A percentile compares a stretch with the other conserved stretches of the same genome.
These are phyloP conservation scores for Infundibulicybe gibba DNA, from an alignment of 768 basidiomycete species.

Conservation along the genomic window DNA sequence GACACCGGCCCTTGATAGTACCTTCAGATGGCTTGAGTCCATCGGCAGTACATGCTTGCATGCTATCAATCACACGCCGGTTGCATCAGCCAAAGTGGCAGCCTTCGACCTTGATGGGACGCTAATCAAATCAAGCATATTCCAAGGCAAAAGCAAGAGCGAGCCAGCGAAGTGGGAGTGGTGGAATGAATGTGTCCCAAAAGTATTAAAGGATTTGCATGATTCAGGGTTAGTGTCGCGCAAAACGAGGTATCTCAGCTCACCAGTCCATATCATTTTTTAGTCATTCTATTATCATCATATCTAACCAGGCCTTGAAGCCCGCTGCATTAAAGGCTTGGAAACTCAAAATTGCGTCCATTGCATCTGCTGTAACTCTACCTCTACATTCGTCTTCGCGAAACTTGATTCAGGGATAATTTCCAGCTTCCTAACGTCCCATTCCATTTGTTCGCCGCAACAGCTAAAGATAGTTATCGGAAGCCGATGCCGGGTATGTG, in stretches of 20 bases:
- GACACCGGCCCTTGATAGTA: conserved; percentile 5
- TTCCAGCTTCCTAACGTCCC: conserved; percentile 70
- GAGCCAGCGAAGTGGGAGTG: conserved; percentile 51
- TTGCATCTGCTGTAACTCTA: conserved; percentile 56
- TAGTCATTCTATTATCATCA: conserved; percentile 69
- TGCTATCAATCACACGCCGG: conserved; percentile 37
- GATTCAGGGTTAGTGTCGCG: conserved; percentile 47
- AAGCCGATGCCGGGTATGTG: conserved; percentile 92
- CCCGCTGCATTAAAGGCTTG: conserved; percentile 49
- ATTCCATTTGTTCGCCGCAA: conserved; percentile 77
- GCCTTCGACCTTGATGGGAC: conserved; percentile 89
- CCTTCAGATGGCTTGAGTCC: conserved; percentile 38
- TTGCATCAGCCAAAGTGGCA: conserved; percentile 55
- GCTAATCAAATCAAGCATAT: conserved; percentile 55
- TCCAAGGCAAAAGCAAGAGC: conserved; percentile 25
- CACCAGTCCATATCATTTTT: background rate
- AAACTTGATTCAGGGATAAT: background rate
- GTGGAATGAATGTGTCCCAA: conserved; percentile 68
- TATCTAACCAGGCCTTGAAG: conserved; percentile 77
- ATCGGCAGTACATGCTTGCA: conserved; percentile 41
- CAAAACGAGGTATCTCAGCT: background rate
- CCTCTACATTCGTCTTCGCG: background rate
- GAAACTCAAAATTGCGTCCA: conserved; percentile 71
- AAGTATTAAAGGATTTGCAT: conserved; percentile 56
- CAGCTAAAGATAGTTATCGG: conserved; percentile 66